Evolutionary conservation across 2,329 filamentous ascomycete genomes (phyloP).

Genomic region (Aurifilum marmelostoma): DNA sequence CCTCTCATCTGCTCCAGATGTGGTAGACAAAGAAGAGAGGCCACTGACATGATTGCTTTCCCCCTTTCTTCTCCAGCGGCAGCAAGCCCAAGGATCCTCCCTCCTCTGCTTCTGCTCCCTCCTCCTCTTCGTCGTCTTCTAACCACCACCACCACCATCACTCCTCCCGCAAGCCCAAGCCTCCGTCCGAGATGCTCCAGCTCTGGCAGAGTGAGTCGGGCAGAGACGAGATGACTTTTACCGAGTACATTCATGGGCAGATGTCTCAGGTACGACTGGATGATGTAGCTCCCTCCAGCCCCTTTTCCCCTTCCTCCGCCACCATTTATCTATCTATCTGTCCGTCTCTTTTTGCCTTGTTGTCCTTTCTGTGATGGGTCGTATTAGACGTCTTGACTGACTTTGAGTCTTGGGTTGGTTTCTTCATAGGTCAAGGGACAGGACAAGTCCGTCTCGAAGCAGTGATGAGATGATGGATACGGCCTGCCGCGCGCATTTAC

Average conservation of each 20-base stretch:
- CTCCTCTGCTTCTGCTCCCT: neutral
- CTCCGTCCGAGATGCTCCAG: constrained; percentile 26
- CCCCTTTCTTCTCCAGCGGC: neutral
- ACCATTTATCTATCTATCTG: too few species aligned
- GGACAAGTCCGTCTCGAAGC: constrained; percentile 1
- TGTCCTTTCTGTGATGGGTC: neutral
- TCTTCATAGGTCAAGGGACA: constrained; percentile 9
- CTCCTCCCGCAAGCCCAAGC: neutral
- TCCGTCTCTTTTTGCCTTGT: too few species aligned
- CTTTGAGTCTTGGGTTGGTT: neutral
- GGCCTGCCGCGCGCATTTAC: too few species aligned
- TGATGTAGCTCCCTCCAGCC: too few species aligned
- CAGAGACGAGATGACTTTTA: constrained; percentile 16
- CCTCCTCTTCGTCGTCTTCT: too few species aligned
- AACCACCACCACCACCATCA: neutral
- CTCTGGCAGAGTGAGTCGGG: constrained; percentile 23
- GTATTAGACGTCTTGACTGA: constrained; percentile 5
- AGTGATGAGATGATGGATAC: neutral
- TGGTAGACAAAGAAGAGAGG: neutral
- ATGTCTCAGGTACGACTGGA: constrained; percentile 13
- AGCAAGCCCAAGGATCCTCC: constrained; percentile 1
- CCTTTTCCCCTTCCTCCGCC: neutral
- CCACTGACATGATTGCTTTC: constrained; percentile 2
- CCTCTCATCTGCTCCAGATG: too few species aligned
- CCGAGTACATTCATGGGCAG: constrained; percentile 13